Percentiles rank a stretch among this genome's conserved stretches.
Conservation (phyloP, 2,329 filamentous ascomycete species). For the Alternaria dauci region DNA sequence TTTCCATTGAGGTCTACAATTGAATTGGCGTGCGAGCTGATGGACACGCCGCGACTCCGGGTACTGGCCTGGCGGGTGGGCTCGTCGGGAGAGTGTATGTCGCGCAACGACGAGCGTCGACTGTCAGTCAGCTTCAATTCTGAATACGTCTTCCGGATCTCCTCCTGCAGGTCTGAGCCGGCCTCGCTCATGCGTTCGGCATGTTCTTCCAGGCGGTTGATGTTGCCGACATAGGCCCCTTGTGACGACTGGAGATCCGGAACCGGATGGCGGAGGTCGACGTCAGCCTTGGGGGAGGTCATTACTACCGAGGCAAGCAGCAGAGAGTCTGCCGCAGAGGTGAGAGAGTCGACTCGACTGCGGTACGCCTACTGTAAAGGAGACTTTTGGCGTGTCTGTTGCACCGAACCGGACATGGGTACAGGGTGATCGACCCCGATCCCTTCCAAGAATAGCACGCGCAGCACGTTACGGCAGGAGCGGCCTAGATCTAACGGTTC, state of each 20-base stretch:
- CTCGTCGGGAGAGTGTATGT: constrained; percentile 50
- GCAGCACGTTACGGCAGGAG: constrained; percentile 19
- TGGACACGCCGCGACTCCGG: constrained; percentile 53
- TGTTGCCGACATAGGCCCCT: constrained; percentile 70
- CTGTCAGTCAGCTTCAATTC: constrained; percentile 76
- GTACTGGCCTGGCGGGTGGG: constrained; percentile 34
- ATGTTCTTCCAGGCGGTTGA: constrained; percentile 76
- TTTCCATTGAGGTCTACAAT: constrained; percentile 74
- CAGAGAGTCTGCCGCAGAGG: neutral
- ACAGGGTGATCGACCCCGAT: constrained; percentile 5
- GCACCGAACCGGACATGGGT: constrained; percentile 26
- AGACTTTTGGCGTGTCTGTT: constrained; percentile 24
- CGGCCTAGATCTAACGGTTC: constrained; percentile 14
- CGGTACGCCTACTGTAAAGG: constrained; percentile 16
- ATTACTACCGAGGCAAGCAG: constrained; percentile 29
- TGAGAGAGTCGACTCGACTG: neutral
- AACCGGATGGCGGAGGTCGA: constrained; percentile 61
- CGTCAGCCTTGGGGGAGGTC: constrained; percentile 28
- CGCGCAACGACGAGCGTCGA: constrained; percentile 69
- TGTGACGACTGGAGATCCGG: constrained; percentile 70
- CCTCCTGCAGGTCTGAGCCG: constrained; percentile 77
- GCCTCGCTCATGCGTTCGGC: constrained; percentile 77
- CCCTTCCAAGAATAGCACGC: constrained; percentile 36
- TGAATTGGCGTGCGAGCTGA: constrained; percentile 61
- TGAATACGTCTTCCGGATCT: constrained; percentile 75